phyloP scores from a whole-genome alignment of 1,284 basidiomycete species.

The Puccinia novopanici region DNA sequence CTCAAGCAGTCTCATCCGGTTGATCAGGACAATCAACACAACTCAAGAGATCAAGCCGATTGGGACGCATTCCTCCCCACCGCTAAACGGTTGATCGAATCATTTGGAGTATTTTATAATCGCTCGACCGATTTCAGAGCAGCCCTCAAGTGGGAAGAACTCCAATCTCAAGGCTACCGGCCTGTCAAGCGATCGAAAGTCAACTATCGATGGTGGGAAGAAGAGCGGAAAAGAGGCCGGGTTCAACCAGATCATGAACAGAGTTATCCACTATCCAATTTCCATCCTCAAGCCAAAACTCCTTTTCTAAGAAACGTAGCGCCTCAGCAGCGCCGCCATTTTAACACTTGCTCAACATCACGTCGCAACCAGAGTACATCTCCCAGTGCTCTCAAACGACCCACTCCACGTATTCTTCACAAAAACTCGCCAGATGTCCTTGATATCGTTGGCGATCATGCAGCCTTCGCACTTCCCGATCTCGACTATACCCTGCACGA shows the following conservation, averaged over 20 bases:
- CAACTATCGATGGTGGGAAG: constrained; percentile 46
- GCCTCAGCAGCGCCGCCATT: background rate
- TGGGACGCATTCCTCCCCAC: constrained; percentile 40
- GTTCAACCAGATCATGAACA: constrained; percentile 46
- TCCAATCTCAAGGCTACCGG: constrained; percentile 45
- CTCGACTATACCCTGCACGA: constrained; percentile 41
- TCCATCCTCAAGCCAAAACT: background rate
- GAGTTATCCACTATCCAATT: constrained; percentile 25
- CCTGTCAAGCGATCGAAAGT: constrained; percentile 41
- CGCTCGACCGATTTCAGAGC: constrained; percentile 33
- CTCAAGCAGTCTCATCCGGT: background rate
- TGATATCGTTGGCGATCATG: constrained; percentile 32
- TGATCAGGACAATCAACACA: background rate
- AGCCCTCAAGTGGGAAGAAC: constrained; percentile 32
- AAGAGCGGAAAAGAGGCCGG: constrained; percentile 44
- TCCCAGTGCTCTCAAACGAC: background rate
- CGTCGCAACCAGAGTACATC: constrained; percentile 3
- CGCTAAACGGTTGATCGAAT: constrained; percentile 21
- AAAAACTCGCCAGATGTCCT: constrained; percentile 46
- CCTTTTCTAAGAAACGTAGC: background rate
- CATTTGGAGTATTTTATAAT: constrained; percentile 40
- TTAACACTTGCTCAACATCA: background rate
- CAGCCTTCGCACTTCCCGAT: constrained; percentile 32
- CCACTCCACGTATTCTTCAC: constrained; percentile 28
- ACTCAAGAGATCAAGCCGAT: constrained; percentile 17